phyloP scores from a whole-genome alignment of 2,329 filamentous ascomycete genomes.

The Fusarium goolgardi region DNA sequence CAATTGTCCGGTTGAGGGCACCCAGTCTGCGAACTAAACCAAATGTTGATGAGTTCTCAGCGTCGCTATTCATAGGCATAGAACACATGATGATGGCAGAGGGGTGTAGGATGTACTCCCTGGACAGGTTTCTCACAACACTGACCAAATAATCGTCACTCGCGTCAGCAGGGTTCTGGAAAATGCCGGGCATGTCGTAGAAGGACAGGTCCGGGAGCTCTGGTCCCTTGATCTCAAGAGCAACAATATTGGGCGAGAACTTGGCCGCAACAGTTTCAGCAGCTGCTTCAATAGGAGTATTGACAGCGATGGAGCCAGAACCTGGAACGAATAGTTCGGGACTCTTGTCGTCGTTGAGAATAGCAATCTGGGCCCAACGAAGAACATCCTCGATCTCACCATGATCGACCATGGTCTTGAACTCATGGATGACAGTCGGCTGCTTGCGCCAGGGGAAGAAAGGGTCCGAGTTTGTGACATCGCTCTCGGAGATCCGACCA shows the following conservation, averaged over 20 bases:
- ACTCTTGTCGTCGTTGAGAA: conserved; percentile 73
- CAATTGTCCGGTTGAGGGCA: conserved; percentile 71
- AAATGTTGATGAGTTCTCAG: conserved; percentile 78
- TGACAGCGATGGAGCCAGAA: conserved; percentile 57
- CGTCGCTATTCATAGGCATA: conserved; percentile 81
- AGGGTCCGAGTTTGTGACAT: conserved; percentile 62
- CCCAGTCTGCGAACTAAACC: conserved; percentile 68
- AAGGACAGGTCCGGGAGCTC: conserved; percentile 80
- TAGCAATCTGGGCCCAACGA: conserved; percentile 79
- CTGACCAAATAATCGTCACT: conserved; percentile 75
- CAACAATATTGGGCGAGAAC: conserved; percentile 85
- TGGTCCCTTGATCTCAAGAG: conserved; percentile 78
- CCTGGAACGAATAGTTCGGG: conserved; percentile 66
- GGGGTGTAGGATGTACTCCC: conserved; percentile 74
- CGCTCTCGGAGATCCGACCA: conserved; percentile 56
- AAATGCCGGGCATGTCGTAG: conserved; percentile 86
- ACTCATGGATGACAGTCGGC: conserved; percentile 62
- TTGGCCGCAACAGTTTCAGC: conserved; percentile 65
- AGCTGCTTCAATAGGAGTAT: conserved; percentile 48
- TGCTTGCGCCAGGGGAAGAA: conserved; percentile 75
- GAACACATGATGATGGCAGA: conserved; percentile 83
- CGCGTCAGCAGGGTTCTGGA: conserved; percentile 73
- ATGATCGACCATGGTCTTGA: conserved; percentile 72
- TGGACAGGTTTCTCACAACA: conserved; percentile 77
- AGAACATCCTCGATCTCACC: conserved; percentile 74